phyloP scores from a whole-genome alignment of 805 yeast genomes.

The Novakomyces olei region DNA sequence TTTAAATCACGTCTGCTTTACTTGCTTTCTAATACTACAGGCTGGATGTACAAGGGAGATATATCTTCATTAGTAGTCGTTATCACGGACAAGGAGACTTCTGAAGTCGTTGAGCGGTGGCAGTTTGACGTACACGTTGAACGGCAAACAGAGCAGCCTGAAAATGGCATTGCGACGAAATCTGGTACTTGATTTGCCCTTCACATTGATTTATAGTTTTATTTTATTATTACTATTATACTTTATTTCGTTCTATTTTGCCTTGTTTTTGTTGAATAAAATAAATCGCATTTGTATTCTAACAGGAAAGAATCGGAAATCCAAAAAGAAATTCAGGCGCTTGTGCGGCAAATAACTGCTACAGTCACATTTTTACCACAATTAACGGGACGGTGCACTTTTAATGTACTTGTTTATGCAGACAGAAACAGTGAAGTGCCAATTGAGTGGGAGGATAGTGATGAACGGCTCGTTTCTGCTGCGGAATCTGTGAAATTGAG shows the following conservation, averaged over 20 bases:
- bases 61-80: slow-evolving; percentile 50
- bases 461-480: slow-evolving; percentile 31
- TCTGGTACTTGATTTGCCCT: no score
- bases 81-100: slow-evolving; percentile 43
- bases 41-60: slow-evolving; percentile 52
- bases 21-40: slow-evolving; percentile 11
- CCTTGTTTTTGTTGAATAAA: no score
- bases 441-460: slow-evolving; percentile 66
- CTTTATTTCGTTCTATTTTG: no score
- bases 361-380: slow-evolving; percentile 70
- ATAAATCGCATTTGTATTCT: no score
- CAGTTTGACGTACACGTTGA: slow-evolving; percentile 43
- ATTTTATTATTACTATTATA: no score
- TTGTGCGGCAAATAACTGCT: slow-evolving; percentile 73
- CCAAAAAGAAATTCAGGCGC: slow-evolving; percentile 60
- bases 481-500: slow-evolving; percentile 50
- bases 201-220: no score
- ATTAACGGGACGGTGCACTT: slow-evolving; percentile 43
- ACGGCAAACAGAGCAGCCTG: slow-evolving; percentile 1
- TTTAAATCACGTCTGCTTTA: neutral
- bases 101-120: slow-evolving; percentile 67
- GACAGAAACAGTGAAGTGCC: slow-evolving; percentile 43
- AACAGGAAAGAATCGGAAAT: slow-evolving; percentile 25
- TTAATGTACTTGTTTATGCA: slow-evolving; percentile 67
- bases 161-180: neutral